Percentiles rank a stretch among this genome's conserved stretches.
These are phyloP conservation scores for Hortaea sp. DNA, from an alignment of 2,329 filamentous ascomycete species.

Conservation along the genomic window DNA sequence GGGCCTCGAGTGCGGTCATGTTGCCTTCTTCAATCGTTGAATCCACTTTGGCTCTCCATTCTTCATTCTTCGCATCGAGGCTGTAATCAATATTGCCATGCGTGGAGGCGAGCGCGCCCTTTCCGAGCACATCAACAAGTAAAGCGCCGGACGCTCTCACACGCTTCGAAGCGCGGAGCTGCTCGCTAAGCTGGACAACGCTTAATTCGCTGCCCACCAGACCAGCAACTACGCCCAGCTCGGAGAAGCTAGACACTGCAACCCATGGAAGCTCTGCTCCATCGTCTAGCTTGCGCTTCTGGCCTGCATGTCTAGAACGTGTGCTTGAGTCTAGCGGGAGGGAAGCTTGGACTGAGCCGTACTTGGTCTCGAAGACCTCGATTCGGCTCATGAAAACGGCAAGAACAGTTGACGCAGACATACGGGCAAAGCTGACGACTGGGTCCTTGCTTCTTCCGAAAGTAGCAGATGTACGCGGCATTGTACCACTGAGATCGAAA, in stretches of 20 bases:
- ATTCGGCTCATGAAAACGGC: slow-evolving; percentile 48
- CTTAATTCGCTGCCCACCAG: slow-evolving; percentile 55
- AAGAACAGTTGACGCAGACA: slow-evolving; percentile 58
- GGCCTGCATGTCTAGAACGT: neutral
- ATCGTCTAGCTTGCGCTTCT: slow-evolving; percentile 8
- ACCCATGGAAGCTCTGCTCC: slow-evolving; percentile 5
- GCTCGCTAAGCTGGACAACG: slow-evolving; percentile 47
- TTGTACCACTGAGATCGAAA: slow-evolving; percentile 53
- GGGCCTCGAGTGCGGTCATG: slow-evolving; percentile 17
- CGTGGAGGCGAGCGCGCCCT: slow-evolving; percentile 37
- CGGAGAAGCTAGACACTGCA: slow-evolving; percentile 47
- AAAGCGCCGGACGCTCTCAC: slow-evolving; percentile 40
- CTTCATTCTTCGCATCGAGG: slow-evolving; percentile 9
- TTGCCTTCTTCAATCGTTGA: slow-evolving; percentile 12
- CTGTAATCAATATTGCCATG: slow-evolving; percentile 1
- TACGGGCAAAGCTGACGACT: slow-evolving; percentile 52
- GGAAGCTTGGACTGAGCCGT: slow-evolving; percentile 41
- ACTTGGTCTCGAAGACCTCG: slow-evolving; percentile 60
- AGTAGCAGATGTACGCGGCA: slow-evolving; percentile 48
- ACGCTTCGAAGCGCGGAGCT: slow-evolving; percentile 25
- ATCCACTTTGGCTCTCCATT: slow-evolving; percentile 20
- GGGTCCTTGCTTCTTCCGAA: slow-evolving; percentile 36
- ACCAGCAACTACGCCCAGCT: slow-evolving; percentile 56
- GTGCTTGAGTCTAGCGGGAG: slow-evolving; percentile 20
- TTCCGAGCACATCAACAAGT: slow-evolving; percentile 64